Base-by-base conservation (phyloP, 2,329 filamentous ascomycete species). In the Graphiopsis chlorocephala region DNA sequence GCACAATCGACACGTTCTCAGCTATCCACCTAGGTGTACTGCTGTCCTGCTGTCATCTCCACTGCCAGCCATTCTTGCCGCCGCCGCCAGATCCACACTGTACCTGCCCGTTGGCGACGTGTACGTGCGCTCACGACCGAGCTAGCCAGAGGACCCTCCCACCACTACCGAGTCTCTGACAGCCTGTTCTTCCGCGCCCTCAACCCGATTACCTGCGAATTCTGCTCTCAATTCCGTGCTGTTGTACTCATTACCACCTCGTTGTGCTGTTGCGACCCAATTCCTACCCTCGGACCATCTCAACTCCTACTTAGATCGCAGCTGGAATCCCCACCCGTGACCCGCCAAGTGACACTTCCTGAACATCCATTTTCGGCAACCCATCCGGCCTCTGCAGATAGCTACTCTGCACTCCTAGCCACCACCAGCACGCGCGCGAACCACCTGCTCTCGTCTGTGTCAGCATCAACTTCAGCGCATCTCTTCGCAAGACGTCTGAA, bases 261-360 rank as follows among this genome's bases (percentile, higher is more conserved):
- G 28, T 31, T 31, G 50, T 31, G 50, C 47, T 50, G 47, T 17
- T 50, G 38, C 28, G 50, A 55, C 53, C 31, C 53, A 42, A 38
- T 35, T 23, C 29, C 14, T 8, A 38, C 55, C 23, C 55, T 58
- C 55, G 31, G 55, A 28, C 55, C 55, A 31, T 17, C 35, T 29
- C 55, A 42, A 25, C 33, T 26, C 33, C 33, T 33, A n/a, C 35
- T 25, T 28, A 33, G 20, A 29, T 28, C 45, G 33, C 55, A 45
- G 55, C 55, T 58, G 55, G 31, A 42, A 58, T 42, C 55, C 55
- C 55, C 55, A 58, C 55, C 35, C 31, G 55, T 58, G 55, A 58
- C 35, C 55, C 55, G 55, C 55, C 55, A 58, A 58, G 55, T 58
- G 55, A 58, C 55, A 28, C 55, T 28, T 58, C 35, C 35, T 58